A percentile compares a stretch with the other conserved stretches of the same genome.
Conservation (phyloP, 495 filamentous ascomycete genomes). For the Penicillium lagena region DNA sequence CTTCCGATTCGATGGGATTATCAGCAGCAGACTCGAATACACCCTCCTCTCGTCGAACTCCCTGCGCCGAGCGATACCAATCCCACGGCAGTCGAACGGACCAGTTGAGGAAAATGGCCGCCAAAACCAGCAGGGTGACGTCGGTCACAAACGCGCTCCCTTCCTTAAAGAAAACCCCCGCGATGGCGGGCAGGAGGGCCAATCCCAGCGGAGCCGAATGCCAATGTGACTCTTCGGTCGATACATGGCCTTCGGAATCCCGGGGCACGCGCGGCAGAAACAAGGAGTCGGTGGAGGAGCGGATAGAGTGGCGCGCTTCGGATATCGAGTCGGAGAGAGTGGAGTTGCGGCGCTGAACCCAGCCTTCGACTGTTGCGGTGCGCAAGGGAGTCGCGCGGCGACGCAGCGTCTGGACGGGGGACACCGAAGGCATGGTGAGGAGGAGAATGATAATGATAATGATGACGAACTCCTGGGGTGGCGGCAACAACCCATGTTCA, state of each 20-base stretch:
- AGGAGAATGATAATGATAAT: constrained; percentile 9
- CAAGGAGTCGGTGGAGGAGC: constrained; percentile 66
- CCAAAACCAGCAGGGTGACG: constrained; percentile 68
- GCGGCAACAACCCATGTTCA: too few species aligned
- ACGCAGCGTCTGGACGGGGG: constrained; percentile 16
- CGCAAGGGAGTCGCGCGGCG: constrained; percentile 33
- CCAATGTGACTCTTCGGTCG: constrained; percentile 56
- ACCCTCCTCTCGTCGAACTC: constrained; percentile 43
- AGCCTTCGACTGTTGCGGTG: constrained; percentile 34
- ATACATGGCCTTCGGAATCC: constrained; percentile 11
- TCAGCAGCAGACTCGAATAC: constrained; percentile 40
- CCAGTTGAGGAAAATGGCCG: constrained; percentile 88
- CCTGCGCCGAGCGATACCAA: constrained; percentile 83
- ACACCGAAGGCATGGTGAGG: constrained; percentile 2
- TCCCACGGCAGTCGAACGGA: constrained; percentile 87
- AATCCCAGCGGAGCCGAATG: constrained; percentile 73
- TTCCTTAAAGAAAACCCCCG: constrained; percentile 77
- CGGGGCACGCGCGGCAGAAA: constrained; percentile 52
- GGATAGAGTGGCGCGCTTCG: constrained; percentile 60
- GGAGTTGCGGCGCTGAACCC: constrained; percentile 58
- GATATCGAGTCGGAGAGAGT: constrained; percentile 65
- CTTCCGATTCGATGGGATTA: constrained; percentile 22
- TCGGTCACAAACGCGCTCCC: constrained; percentile 80
- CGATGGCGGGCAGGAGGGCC: constrained; percentile 78
- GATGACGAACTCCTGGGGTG: constrained; percentile 4